Evolutionary conservation across 257 asterid species (phyloP).

Genomic region (Nemophila menziesii): DNA sequence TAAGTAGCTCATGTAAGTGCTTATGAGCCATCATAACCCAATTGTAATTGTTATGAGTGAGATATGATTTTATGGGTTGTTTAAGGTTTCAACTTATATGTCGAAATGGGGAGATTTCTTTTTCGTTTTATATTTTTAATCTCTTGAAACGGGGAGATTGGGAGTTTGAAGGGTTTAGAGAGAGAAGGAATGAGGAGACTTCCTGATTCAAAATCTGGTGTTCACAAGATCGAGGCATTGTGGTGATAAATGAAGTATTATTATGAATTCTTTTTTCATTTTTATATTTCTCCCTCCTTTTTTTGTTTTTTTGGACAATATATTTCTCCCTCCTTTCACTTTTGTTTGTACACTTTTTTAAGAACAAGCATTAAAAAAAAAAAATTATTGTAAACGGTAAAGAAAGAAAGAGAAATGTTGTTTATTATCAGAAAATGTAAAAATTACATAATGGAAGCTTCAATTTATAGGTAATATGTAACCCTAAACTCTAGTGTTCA

Average conservation of each 20-base stretch:
- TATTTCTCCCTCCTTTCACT: too few species aligned
- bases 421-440: too few species aligned
- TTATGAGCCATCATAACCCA: slow-evolving; percentile 15
- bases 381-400: too few species aligned
- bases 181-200: slow-evolving; percentile 13
- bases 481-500: too few species aligned
- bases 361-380: too few species aligned
- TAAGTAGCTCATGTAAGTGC: slow-evolving; percentile 51
- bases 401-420: too few species aligned
- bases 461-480: too few species aligned
- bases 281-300: too few species aligned
- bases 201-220: slow-evolving; percentile 3
- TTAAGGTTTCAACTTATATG: slow-evolving; percentile 19
- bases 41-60: neutral
- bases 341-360: too few species aligned
- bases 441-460: too few species aligned
- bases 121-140: too few species aligned
- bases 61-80: neutral
- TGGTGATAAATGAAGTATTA: slow-evolving; percentile 21
- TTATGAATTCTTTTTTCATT: neutral
- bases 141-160: slow-evolving; percentile 19
- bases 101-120: too few species aligned
- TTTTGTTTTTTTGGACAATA: neutral
- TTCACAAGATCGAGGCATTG: slow-evolving; percentile 32
- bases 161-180: slow-evolving; percentile 16